Percentiles rank a stretch among this genome's conserved stretches.
Conservation (phyloP, 306 rosid species). For the Cucurbita maxima region DNA sequence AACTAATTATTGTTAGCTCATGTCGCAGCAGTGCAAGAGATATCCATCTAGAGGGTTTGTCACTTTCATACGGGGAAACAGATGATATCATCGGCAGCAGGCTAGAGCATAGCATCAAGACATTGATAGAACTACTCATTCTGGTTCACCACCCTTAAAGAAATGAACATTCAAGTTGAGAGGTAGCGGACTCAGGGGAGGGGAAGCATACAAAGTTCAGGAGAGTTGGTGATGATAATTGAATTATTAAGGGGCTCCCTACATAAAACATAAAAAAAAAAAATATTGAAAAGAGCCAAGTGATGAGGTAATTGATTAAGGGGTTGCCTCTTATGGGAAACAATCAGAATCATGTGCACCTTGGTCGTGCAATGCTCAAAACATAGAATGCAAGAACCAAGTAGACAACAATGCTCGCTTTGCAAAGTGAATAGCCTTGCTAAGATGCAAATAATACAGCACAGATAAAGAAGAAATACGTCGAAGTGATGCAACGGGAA, state of each 20-base stretch:
- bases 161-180: not conserved
- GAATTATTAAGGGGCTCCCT: conserved; percentile 7
- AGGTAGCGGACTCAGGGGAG: not conserved
- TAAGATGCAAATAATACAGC: not conserved
- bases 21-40: not conserved
- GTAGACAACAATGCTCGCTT: not conserved
- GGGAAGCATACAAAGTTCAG: not conserved
- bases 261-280: conserved; percentile 16
- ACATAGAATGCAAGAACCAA: not conserved
- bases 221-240: not conserved
- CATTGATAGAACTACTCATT: not conserved
- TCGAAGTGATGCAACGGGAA: not conserved
- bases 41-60: not conserved
- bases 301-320: not conserved
- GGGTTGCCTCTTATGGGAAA: not conserved
- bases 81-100: not conserved
- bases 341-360: not conserved
- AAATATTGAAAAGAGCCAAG: conserved; percentile 10
- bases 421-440: not conserved
- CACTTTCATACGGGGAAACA: not conserved
- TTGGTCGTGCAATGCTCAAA: not conserved
- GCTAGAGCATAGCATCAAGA: not conserved
- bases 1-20: not conserved
- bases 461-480: not conserved
- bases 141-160: not conserved